Evolutionary conservation across 805 yeast species (phyloP), one percentile per base, ranked within the genome.

Genomic region (Candida quercuum): DNA sequence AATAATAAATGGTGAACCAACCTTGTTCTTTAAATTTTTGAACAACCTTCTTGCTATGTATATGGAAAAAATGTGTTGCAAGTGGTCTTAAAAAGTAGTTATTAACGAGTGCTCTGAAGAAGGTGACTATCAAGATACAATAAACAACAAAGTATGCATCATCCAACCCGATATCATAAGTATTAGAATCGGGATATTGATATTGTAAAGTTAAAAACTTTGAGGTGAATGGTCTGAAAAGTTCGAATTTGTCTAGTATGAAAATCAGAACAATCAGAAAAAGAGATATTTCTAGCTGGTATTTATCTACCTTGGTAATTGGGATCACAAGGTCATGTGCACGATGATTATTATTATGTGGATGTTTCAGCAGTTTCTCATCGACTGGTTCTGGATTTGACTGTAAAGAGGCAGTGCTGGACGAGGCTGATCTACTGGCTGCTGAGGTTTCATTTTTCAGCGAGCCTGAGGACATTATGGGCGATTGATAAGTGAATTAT

Each of bases 21-120:
- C 86, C 79, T 65, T 87, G 96, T 60, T 87, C 96, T 39, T 86
- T 83, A 54, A 85, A 87, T 40, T 96, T 71, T 39, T 74, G 74
- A 17, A 68, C 64, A 1, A 81, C 73, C 49, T 77, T 79, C 13
- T 56, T 57, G 3, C 69, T 60, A 28, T 58, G 58, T 34, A 84
- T 76, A 18, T 72, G 64, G 33, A 65, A 55, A 8, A 33, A 36
- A 17, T 19, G 18, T 3, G 34, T 35, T 2, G 86, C 86, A 33
- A 78, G 51, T 15, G 89, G 87, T 37, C 63, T 67, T 34, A 83
- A 69, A 9, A 75, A 46, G 45, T 63, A 72, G 36, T 71, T 68
- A 79, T 86, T 81, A 25, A 74, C 47, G n/a, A 71, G 57, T 5
- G 83, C 71, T 45, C 95, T 66, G 25, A 81, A 51, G 37, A 82